A percentile compares a stretch with the other conserved stretches of the same genome.
Conservation (phyloP, 805 yeast genomes). For the Saturnispora bothae region DNA sequence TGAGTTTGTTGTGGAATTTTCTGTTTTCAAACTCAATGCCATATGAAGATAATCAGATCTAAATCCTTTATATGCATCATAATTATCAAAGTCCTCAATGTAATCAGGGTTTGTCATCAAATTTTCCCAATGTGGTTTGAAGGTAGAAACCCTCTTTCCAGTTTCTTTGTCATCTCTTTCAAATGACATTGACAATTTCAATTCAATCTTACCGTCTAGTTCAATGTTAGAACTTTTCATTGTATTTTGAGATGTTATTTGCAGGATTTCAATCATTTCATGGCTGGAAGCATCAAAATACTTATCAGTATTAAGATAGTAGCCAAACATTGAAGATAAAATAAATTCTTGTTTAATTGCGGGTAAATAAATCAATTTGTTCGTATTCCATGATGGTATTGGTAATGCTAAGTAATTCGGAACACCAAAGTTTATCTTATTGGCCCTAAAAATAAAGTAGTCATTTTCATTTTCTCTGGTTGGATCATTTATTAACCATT, state of each 20-base stretch:
- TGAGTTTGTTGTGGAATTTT: slow-evolving; percentile 40
- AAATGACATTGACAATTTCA: slow-evolving; percentile 47
- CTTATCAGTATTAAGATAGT: slow-evolving; percentile 15
- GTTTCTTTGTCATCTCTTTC: slow-evolving; percentile 32
- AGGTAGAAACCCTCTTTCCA: slow-evolving; percentile 31
- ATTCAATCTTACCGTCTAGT: slow-evolving; percentile 49
- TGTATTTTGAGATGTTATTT: slow-evolving; percentile 10
- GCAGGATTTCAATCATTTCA: slow-evolving; percentile 6
- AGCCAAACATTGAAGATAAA: slow-evolving; percentile 20
- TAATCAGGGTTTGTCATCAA: slow-evolving; percentile 42
- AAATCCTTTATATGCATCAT: slow-evolving; percentile 74
- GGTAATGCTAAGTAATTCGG: slow-evolving; percentile 61
- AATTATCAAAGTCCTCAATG: slow-evolving; percentile 33
- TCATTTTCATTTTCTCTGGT: slow-evolving; percentile 48
- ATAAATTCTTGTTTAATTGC: slow-evolving; percentile 18
- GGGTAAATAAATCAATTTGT: slow-evolving; percentile 37
- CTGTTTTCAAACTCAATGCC: slow-evolving; percentile 37
- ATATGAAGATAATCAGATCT: slow-evolving; percentile 71
- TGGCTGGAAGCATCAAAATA: slow-evolving; percentile 11
- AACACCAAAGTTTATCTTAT: slow-evolving; percentile 55
- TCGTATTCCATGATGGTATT: slow-evolving; percentile 49
- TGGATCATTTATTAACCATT: slow-evolving; percentile 49
- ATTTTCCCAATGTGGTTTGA: slow-evolving; percentile 48
- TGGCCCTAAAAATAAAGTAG: slow-evolving; percentile 54
- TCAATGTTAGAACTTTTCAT: slow-evolving; percentile 47